Conservation (phyloP, 108 stramenopile genomes). For the Mediolabrus comicus region DNA sequence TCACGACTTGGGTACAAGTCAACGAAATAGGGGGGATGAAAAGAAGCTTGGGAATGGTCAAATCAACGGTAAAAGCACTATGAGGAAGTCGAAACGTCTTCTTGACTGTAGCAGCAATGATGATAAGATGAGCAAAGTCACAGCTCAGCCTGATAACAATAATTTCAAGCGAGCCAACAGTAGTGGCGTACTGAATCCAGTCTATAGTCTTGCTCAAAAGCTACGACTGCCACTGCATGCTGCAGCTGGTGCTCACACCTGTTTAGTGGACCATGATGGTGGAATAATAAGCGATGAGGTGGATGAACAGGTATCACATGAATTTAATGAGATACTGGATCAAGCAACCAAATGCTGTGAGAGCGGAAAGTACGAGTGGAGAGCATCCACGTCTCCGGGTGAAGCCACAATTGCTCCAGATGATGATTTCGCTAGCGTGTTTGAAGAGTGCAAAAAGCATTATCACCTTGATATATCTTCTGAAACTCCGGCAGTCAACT, state of each 20-base stretch:
- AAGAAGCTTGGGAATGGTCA: neutral
- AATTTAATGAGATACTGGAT: slow-evolving; percentile 75
- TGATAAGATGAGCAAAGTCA: neutral
- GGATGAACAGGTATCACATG: slow-evolving; percentile 57
- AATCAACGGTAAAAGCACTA: neutral
- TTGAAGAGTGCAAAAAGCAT: slow-evolving; percentile 40
- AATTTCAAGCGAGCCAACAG: slow-evolving; percentile 21
- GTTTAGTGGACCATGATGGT: slow-evolving; percentile 61
- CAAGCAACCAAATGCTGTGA: slow-evolving; percentile 53
- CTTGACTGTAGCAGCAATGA: neutral
- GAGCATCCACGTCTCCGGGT: neutral
- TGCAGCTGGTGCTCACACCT: slow-evolving; percentile 25
- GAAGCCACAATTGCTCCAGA: too few relatives aligned
- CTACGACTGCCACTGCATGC: slow-evolving; percentile 44
- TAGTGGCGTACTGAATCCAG: slow-evolving; percentile 57
- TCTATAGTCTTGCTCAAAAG: slow-evolving; percentile 48
- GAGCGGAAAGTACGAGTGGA: slow-evolving; percentile 14
- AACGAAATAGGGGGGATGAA: neutral
- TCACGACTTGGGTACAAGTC: slow-evolving; percentile 39
- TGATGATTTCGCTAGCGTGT: slow-evolving; percentile 32
- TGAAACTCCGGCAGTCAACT: neutral
- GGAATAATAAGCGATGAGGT: slow-evolving; percentile 60
- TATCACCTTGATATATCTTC: neutral
- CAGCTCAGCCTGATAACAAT: neutral
- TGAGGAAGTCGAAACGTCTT: slow-evolving; percentile 1